Evolutionary conservation across 2,329 filamentous ascomycete genomes (phyloP).

Genomic region (Colletotrichum eleusines): DNA sequence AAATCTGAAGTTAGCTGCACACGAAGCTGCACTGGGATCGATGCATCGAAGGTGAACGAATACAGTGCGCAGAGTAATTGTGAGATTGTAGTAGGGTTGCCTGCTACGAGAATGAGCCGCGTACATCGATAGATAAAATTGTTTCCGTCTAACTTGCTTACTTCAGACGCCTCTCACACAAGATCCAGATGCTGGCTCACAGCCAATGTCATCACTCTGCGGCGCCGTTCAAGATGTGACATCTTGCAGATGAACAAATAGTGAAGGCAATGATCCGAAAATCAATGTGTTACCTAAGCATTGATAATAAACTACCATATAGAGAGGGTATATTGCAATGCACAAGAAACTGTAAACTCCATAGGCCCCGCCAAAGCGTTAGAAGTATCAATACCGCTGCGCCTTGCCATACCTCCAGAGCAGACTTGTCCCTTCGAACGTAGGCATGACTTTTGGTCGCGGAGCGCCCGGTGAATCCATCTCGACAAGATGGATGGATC

Average conservation of each 20-base stretch:
- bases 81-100: not conserved
- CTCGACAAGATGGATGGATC: constrained; percentile 50
- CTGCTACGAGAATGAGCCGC: not conserved
- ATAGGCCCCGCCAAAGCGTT: not conserved
- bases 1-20: not conserved
- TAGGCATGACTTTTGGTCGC: constrained; percentile 31
- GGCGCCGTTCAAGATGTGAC: not conserved
- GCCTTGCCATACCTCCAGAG: constrained; percentile 43
- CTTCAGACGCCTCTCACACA: not conserved
- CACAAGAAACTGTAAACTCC: not conserved
- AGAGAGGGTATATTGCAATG: constrained; percentile 25
- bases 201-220: too few species aligned
- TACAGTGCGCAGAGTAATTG: not conserved
- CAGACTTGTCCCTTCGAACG: constrained; percentile 41
- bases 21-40: not conserved
- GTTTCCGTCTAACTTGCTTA: not conserved
- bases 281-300: not conserved
- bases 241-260: not conserved
- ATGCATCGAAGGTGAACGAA: not conserved
- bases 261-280: not conserved
- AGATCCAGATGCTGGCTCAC: not conserved
- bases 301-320: not conserved
- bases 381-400: constrained; percentile 16
- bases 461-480: constrained; percentile 45
- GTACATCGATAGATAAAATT: not conserved